Conservation (phyloP, 2,329 filamentous ascomycete species). For the Scytalidium sp. region DNA sequence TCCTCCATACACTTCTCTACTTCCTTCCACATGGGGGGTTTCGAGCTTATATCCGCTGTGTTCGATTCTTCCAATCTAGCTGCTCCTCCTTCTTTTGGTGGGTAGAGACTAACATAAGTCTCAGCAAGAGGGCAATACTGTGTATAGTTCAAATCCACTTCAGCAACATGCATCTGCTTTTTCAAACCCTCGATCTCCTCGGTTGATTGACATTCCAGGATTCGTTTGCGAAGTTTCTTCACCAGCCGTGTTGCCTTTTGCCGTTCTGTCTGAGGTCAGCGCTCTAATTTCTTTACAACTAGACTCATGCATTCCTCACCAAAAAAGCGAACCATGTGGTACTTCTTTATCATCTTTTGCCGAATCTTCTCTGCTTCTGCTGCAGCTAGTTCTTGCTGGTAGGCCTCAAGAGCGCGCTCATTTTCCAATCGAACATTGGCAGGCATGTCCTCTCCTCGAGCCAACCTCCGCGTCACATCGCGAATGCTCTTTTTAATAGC, state of each 20-base stretch:
- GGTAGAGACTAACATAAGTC: slow-evolving; percentile 65
- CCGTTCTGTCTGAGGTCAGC: slow-evolving; percentile 48
- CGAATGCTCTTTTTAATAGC: slow-evolving; percentile 70
- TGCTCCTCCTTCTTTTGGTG: slow-evolving; percentile 36
- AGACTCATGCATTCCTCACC: slow-evolving; percentile 47
- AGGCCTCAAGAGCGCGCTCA: slow-evolving; percentile 68
- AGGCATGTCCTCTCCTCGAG: slow-evolving; percentile 59
- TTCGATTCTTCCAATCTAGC: slow-evolving; percentile 16
- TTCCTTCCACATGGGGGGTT: slow-evolving; percentile 61
- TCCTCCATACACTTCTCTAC: slow-evolving; percentile 64
- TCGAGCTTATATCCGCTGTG: slow-evolving; percentile 26
- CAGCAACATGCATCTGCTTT: slow-evolving; percentile 60
- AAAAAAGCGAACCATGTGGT: slow-evolving; percentile 83
- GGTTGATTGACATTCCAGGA: slow-evolving; percentile 47
- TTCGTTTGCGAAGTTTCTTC: slow-evolving; percentile 60
- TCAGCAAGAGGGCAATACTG: slow-evolving; percentile 69
- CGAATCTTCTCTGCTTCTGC: slow-evolving; percentile 59
- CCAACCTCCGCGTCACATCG: slow-evolving; percentile 64
- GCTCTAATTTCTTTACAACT: neutral
- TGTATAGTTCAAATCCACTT: slow-evolving; percentile 75
- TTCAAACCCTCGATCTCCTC: slow-evolving; percentile 51
- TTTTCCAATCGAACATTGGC: slow-evolving; percentile 66
- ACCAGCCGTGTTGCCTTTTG: slow-evolving; percentile 68
- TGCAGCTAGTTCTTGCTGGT: slow-evolving; percentile 60
- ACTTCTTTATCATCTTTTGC: slow-evolving; percentile 70